Percentiles rank a stretch among this genome's conserved stretches.
Conservation (phyloP, 2,329 filamentous ascomycete species). For the Ascochyta pisi region DNA sequence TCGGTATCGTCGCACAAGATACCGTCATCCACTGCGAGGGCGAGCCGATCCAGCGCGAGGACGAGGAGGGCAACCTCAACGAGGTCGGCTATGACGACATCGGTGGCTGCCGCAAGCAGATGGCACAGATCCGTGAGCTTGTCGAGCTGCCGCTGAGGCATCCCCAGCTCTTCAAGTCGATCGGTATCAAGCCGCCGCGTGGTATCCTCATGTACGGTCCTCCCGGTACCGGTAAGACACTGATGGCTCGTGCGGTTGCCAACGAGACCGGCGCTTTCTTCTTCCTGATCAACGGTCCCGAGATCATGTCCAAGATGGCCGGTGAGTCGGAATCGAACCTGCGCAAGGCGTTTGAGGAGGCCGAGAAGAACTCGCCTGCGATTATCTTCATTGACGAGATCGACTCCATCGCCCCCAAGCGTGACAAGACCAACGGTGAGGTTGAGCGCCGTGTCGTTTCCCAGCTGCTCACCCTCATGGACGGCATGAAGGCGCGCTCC, state of each 20-base stretch:
- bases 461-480: slow-evolving; percentile 96
- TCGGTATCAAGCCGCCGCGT: slow-evolving; percentile 98
- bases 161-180: slow-evolving; percentile 99
- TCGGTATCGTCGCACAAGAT: slow-evolving; percentile 97
- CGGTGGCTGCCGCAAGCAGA: slow-evolving; percentile 98
- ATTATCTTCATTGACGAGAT: slow-evolving; percentile 99
- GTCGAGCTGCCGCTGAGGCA: slow-evolving; percentile 96
- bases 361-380: slow-evolving; percentile 98
- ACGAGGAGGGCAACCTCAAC: slow-evolving; percentile 98
- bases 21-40: slow-evolving; percentile 99
- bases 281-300: slow-evolving; percentile 98
- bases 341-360: slow-evolving; percentile 98
- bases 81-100: slow-evolving; percentile 99
- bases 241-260: slow-evolving; percentile 98
- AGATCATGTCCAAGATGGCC: slow-evolving; percentile 99
- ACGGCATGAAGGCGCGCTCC: slow-evolving; percentile 99
- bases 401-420: slow-evolving; percentile 98
- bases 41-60: slow-evolving; percentile 94
- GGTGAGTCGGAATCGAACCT: slow-evolving; percentile 99
- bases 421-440: slow-evolving; percentile 99
- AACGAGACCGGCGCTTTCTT: slow-evolving; percentile 99
- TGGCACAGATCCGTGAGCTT: slow-evolving; percentile 99
- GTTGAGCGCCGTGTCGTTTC: slow-evolving; percentile 98
- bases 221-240: slow-evolving; percentile 98
- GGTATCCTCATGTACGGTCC: slow-evolving; percentile 94